Percentiles rank a stretch among this genome's conserved stretches.
Evolutionary conservation across 2,329 filamentous ascomycete genomes (phyloP).

Genomic region (Balansia obtecta): DNA sequence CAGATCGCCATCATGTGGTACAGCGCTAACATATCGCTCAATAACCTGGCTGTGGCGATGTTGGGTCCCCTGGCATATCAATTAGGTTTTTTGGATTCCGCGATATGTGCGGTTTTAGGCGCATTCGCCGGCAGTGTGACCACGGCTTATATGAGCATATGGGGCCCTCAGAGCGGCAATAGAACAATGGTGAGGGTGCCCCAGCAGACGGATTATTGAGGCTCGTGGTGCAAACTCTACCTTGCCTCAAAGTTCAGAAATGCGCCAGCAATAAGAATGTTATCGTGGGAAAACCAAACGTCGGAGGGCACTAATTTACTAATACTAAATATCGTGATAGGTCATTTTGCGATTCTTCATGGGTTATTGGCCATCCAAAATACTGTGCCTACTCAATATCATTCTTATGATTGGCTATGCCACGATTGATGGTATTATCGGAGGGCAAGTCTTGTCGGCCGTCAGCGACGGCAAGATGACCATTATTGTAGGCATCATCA

Average conservation of each 20-base stretch:
- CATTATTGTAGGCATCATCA: constrained; percentile 61
- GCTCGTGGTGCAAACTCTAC: not conserved
- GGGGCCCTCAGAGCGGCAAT: constrained; percentile 61
- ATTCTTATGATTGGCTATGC: constrained; percentile 67
- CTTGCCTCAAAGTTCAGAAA: not conserved
- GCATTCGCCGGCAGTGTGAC: constrained; percentile 61
- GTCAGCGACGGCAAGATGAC: constrained; percentile 54
- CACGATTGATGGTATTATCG: constrained; percentile 67
- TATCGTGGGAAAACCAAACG: not conserved
- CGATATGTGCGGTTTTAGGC: constrained; percentile 61
- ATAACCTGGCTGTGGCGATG: constrained; percentile 53
- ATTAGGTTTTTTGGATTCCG: constrained; percentile 61
- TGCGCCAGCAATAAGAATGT: not conserved
- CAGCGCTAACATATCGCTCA: constrained; percentile 30
- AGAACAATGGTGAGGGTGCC: constrained; percentile 50
- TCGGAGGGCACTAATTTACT: not conserved
- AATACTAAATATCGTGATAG: constrained; percentile 7
- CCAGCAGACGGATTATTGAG: not conserved
- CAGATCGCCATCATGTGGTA: constrained; percentile 31
- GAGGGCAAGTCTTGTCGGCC: constrained; percentile 63
- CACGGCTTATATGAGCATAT: constrained; percentile 66
- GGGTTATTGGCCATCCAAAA: constrained; percentile 42
- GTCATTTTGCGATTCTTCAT: constrained; percentile 67
- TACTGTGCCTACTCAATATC: constrained; percentile 21
- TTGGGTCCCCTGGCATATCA: constrained; percentile 55